phyloP scores from a whole-genome alignment of 306 rosid genomes.

The Arachis stenosperma region DNA sequence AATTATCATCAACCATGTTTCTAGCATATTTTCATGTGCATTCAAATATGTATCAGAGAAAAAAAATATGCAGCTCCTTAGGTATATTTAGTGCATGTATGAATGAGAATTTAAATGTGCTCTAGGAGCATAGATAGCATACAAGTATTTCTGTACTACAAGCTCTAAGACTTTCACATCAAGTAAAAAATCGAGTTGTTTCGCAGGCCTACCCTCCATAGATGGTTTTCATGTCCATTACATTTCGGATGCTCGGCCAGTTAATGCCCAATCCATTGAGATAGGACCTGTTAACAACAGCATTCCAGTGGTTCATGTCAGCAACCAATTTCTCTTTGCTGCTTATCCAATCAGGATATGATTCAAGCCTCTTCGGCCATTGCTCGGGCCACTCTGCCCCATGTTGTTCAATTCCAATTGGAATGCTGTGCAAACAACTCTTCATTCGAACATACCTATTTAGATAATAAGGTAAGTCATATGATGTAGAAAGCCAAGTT shows the following conservation, averaged over 20 bases:
- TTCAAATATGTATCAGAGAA: neutral
- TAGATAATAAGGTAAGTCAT: conserved; percentile 30
- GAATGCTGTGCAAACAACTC: conserved; percentile 83
- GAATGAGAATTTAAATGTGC: no score
- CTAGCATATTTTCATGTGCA: neutral
- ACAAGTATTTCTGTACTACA: neutral
- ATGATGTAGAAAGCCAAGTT: neutral
- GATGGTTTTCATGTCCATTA: conserved; percentile 95
- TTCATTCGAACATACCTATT: conserved; percentile 73
- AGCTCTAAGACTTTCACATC: conserved; percentile 28
- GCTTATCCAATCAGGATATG: conserved; percentile 82
- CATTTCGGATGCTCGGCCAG: conserved; percentile 85
- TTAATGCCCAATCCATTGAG: conserved; percentile 86
- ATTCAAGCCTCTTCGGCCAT: conserved; percentile 93
- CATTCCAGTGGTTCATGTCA: conserved; percentile 86
- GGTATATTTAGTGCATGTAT: no score
- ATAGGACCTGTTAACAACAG: conserved; percentile 78
- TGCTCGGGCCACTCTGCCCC: conserved; percentile 99
- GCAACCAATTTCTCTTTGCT: conserved; percentile 72
- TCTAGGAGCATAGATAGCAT: no score
- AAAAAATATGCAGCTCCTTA: conserved; percentile 33
- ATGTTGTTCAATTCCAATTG: conserved; percentile 80
- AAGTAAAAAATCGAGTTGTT: conserved; percentile 32
- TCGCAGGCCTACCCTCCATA: conserved; percentile 84
- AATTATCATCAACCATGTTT: conserved; percentile 11